Evolutionary conservation across 2,329 filamentous ascomycete species (phyloP), one percentile per base, ranked within the genome.

Genomic region (Penicillium digitatum): DNA sequence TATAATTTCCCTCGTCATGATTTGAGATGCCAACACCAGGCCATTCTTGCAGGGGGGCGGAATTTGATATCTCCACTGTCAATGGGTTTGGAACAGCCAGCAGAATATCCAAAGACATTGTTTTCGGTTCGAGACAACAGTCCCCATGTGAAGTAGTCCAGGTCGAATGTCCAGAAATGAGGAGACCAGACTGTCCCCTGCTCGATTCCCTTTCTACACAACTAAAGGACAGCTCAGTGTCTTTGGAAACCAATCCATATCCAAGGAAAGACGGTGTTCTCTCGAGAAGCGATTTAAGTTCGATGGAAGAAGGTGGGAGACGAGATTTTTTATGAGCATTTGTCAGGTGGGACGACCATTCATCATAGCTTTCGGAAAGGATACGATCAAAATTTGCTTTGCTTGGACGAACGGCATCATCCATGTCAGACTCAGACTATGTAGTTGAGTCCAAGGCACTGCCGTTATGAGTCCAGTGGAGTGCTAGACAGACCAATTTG

Each of bases 21-120:
- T 24, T 24, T n/a, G 14, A 35, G 44, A 34, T 34, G 12, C 31
- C 31, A 34, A 46, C 12, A 35, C 44, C 20, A 46, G 31, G 31
- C 44, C 31, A 35, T 24, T 46, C 44, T 26, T 34, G 20, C 12
- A 35, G 12, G 20, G 31, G 44, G 20, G 44, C 11, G 3, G 32
- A 31, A 35, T 40, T 47, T 47, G 34, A 32, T 47, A 43, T 46
- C 20, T 22, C 38, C 43, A 6, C 55, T 54, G 0, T 67, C 57
- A 5, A 69, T 73, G 20, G 27, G 16, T 27, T 35, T 20, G 12
- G 38, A 51, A 51, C 20, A 20, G 38, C 48, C 22, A 44, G n/a
- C 31, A 51, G 27, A 43, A 51, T 24, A 27, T 51, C 29, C 27
- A 26, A 35, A 43, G 38, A 16, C 8, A 38, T 27, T 38, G 10